Evolutionary conservation across 768 basidiomycete genomes (phyloP).

Genomic region (Psilocybe sp.): DNA sequence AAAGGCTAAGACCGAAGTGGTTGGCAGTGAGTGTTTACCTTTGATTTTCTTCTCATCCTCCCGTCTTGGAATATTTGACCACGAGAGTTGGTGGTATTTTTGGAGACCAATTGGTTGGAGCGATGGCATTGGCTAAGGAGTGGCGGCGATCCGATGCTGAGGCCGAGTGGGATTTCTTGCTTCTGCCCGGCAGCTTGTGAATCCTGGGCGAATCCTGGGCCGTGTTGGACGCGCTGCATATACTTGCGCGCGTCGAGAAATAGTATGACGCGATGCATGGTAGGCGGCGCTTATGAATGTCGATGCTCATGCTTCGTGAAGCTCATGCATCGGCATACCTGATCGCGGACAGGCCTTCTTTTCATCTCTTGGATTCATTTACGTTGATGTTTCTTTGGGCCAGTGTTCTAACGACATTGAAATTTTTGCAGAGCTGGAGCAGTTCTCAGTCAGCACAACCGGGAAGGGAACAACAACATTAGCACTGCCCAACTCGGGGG

Average conservation of each 20-base stretch:
- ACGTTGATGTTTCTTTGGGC: conserved; percentile 20
- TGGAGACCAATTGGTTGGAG: not conserved
- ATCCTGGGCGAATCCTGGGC: not conserved
- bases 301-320: no score
- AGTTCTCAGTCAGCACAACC: conserved; percentile 39
- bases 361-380: conserved; percentile 6
- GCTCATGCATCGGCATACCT: no score
- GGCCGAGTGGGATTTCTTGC: no score
- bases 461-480: conserved; percentile 32
- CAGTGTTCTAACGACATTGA: conserved; percentile 7
- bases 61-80: not conserved
- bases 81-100: not conserved
- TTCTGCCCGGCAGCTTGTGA: not conserved
- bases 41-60: not conserved
- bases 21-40: conserved; percentile 24
- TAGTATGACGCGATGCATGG: no score
- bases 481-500: conserved; percentile 34
- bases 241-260: no score
- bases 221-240: no score
- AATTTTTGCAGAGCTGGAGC: conserved; percentile 56
- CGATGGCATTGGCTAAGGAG: not conserved
- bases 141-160: not conserved
- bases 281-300: no score
- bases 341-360: not conserved
- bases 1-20: conserved; percentile 4